A percentile compares a stretch with the other conserved stretches of the same genome.
phyloP scores from a whole-genome alignment of 345 rosid genomes.

The Isatis tinctoria region DNA sequence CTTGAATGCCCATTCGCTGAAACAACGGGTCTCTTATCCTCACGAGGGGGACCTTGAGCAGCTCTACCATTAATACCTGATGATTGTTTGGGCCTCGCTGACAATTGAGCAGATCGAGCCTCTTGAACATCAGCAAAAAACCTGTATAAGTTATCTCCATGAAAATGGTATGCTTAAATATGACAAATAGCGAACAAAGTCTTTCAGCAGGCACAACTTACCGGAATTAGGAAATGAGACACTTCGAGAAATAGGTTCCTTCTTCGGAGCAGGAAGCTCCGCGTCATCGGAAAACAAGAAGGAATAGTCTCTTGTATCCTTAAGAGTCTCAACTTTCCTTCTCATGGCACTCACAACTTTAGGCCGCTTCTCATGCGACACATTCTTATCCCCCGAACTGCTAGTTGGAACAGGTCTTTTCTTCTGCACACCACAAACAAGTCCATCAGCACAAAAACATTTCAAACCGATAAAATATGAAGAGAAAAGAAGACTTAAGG shows the following conservation, averaged over 20 bases:
- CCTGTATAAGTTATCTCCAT: conserved; percentile 68
- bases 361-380: conserved; percentile 22
- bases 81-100: conserved; percentile 46
- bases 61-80: conserved; percentile 44
- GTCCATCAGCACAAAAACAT: not conserved
- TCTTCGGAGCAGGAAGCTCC: conserved; percentile 57
- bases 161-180: conserved; percentile 45
- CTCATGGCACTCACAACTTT: conserved; percentile 49
- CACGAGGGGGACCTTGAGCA: conserved; percentile 33
- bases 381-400: conserved; percentile 37
- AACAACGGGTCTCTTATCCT: conserved; percentile 40
- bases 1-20: conserved; percentile 42
- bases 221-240: conserved; percentile 50
- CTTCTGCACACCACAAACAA: conserved; percentile 39
- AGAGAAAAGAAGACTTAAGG: not conserved
- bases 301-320: conserved; percentile 84
- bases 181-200: conserved; percentile 13
- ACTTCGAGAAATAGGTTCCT: conserved; percentile 42
- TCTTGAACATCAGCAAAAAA: conserved; percentile 78
- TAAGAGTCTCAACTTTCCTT: conserved; percentile 63
- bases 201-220: conserved; percentile 34
- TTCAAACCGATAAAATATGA: not conserved
- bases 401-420: conserved; percentile 45
- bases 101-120: conserved; percentile 50
- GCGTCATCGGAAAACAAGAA: conserved; percentile 76